These are phyloP conservation scores for Lecanosticta acicola DNA, from an alignment of 2,329 filamentous ascomycete genomes.

Conservation along the genomic window DNA sequence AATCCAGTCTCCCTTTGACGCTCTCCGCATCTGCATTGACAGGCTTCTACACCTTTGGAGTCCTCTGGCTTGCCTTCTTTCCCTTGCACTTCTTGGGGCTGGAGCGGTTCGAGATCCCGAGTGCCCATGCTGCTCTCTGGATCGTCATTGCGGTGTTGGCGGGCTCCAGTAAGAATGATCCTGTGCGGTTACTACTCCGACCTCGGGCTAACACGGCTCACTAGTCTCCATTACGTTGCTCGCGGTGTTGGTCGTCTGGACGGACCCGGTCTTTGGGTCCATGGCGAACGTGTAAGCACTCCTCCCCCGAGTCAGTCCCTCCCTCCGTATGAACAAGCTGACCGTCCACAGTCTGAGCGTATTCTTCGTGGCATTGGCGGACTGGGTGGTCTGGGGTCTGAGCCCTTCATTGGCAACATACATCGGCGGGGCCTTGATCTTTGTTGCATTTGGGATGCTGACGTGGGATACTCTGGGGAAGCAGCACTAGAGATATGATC, in stretches of 20 bases:
- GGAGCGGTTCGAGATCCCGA: constrained; percentile 28
- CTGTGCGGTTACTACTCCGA: too few species aligned
- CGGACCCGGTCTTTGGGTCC: constrained; percentile 31
- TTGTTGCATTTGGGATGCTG: constrained; percentile 29
- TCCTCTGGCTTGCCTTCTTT: constrained; percentile 28
- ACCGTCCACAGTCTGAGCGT: constrained; percentile 22
- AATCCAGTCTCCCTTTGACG: constrained; percentile 27
- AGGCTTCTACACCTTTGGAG: constrained; percentile 29
- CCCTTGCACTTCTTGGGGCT: constrained; percentile 27
- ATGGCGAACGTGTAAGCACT: constrained; percentile 30
- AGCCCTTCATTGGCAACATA: constrained; percentile 29
- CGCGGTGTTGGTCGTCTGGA: constrained; percentile 32
- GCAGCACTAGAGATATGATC: constrained; percentile 12
- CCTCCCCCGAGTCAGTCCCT: background rate
- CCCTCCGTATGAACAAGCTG: constrained; percentile 2
- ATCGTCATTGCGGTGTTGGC: constrained; percentile 28
- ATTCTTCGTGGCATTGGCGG: constrained; percentile 31
- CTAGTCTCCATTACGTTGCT: constrained; percentile 29
- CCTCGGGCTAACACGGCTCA: constrained; percentile 1
- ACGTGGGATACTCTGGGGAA: constrained; percentile 27
- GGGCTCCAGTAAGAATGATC: constrained; percentile 23
- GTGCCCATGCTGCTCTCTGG: constrained; percentile 23
- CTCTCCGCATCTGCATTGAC: constrained; percentile 29
- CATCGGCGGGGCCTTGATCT: constrained; percentile 27
- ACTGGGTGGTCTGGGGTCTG: constrained; percentile 31